These are phyloP conservation scores for Herpetospermum pedunculosum DNA, from an alignment of 306 rosid genomes.

Conservation along the genomic window DNA sequence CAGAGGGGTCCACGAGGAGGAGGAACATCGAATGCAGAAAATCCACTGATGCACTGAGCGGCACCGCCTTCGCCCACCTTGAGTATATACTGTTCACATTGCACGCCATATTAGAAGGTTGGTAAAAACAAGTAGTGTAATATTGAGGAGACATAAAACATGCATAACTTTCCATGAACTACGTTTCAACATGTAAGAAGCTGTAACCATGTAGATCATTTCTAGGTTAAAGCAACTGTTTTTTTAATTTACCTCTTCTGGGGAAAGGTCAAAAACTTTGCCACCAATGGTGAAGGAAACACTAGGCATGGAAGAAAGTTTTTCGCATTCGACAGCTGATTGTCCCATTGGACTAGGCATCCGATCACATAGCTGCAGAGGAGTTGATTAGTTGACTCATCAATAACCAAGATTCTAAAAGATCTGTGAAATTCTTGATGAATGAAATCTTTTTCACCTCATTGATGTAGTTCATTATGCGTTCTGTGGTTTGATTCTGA, in stretches of 20 bases:
- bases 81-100: slow-evolving; percentile 58
- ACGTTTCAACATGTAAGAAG: background rate
- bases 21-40: slow-evolving; percentile 58
- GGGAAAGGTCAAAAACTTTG: slow-evolving; percentile 40
- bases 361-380: slow-evolving; percentile 65
- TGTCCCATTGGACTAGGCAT: slow-evolving; percentile 69
- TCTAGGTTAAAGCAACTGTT: background rate
- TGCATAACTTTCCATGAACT: background rate
- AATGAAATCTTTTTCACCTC: slow-evolving; percentile 32
- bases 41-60: slow-evolving; percentile 88
- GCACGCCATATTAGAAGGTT: background rate
- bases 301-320: slow-evolving; percentile 59
- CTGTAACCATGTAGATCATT: background rate
- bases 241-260: slow-evolving; percentile 44
- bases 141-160: background rate
- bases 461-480: slow-evolving; percentile 44
- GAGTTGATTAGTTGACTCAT: background rate
- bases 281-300: slow-evolving; percentile 81
- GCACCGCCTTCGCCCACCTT: slow-evolving; percentile 60
- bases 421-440: background rate
- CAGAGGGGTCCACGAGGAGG: slow-evolving; percentile 96
- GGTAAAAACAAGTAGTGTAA: background rate
- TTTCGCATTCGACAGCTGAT: slow-evolving; percentile 61
- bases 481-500: slow-evolving; percentile 56
- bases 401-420: background rate